Evolutionary conservation across 164 flowering plant genomes (phyloP), one percentile per base, ranked within the genome.

Genomic region (Magnolia officinalis): DNA sequence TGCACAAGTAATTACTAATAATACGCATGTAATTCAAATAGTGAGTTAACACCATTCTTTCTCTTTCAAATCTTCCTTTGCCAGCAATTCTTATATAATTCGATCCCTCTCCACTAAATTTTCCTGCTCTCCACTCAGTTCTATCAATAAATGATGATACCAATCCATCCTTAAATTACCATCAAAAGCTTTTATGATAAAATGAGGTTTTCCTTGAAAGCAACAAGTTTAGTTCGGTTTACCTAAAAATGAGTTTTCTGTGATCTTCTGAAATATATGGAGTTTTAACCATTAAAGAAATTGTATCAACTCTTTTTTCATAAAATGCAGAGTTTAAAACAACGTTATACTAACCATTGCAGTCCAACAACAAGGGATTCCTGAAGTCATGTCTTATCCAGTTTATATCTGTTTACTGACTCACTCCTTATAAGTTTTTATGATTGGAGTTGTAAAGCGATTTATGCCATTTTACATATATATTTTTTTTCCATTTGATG

Each of bases 401-500:
- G 37, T n/a, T 65, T 20, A 65, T 20, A 20, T 65, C 10, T 20
- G 6, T 65, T 65, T 65, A 65, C 5, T 20, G 68, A n/a, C 23
- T 23, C 68, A 65, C 11, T 65, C 29, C 10, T 65, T 65, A 29
- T 11, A 58, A 58, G 63, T 58, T 58, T 58, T 58, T 58, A 31
- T 31, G 37, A 31, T 31, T 31, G 37, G 37, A 31, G 37, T 31
- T 31, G 37, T 31, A 31, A 31, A 31, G 37, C 2, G 37, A 31
- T 9, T 65, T 9, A 20, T 20, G 23, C 68, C 68, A 26, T 67
- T 67, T 67, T 50, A 26, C 19, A 11, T 67, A 9, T 13, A 14
- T 29, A 19, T 9, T 10, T 16, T 66, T 55, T 75, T 74, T 21
- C 79, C 51, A 31, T 31, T 31, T 31, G 19, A 72, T 76, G 13